Evolutionary conservation across 805 yeast species (phyloP), one percentile per base, ranked within the genome.

Genomic region (Schizosaccharomyces lindneri): DNA sequence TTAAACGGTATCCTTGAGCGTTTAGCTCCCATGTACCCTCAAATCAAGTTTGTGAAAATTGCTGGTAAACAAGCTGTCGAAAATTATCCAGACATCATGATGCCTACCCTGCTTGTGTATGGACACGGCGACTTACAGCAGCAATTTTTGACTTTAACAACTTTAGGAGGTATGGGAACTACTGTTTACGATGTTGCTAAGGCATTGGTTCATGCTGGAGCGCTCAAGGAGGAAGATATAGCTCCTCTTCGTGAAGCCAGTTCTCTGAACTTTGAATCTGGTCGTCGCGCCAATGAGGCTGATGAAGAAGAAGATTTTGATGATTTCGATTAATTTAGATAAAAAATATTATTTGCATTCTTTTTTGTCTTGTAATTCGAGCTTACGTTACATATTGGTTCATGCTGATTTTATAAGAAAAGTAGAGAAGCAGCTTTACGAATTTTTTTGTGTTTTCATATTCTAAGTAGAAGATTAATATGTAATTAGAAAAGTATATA

Each of bases 41-140:
- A 93, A 68, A 72, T 90, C 66, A 93, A 93, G 71, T 85, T 93
- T 69, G 90, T 87, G 55, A 96, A 93, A 66, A 93, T 93, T 60
- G 83, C 85, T n/a, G 95, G 86, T 29, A 77, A 80, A 63, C 81
- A 96, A 71, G 95, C 97, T 61, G 84, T 89, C 65, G 97, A 90
- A 68, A 82, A 83, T 68, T 93, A 89, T 70, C 97, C 98, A 1
- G 90, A 86, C 31, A 70, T 78, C 41, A 89, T 87, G 74, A 85
- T 95, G 67, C 99, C 99, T 1, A 93, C 98, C 0, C 73, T 93
- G 6, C 76, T 93, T 61, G 79, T 93, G 0, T 93, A 93, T 71
- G 79, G 80, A 68, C 80, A 87, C 62, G 84, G 83, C 36, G 81
- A 86, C 65, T 89, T 94, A 7, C 73, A 83, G 29, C 84, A 83